These are phyloP conservation scores for Pythium aristosporum DNA, from an alignment of 352 stramenopile genomes.

Conservation along the genomic window DNA sequence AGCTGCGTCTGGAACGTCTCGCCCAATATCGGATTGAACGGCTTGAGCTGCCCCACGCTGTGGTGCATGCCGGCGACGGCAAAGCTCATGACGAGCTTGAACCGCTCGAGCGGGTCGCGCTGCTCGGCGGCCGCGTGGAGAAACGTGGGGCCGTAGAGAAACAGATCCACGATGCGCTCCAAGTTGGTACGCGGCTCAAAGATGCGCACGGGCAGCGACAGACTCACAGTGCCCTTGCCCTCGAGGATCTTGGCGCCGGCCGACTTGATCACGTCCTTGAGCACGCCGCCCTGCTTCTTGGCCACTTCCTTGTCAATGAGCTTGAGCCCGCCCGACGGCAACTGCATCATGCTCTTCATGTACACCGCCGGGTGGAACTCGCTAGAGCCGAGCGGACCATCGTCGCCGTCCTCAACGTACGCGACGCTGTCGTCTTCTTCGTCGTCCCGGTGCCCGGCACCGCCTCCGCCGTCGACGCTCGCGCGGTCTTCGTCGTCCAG, in stretches of 20 bases:
- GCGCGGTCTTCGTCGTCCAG: conserved; percentile 35
- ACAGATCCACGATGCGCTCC: conserved; percentile 77
- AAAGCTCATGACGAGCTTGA: conserved; percentile 82
- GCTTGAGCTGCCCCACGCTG: conserved; percentile 80
- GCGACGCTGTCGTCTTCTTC: conserved; percentile 34
- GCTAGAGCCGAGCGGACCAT: conserved; percentile 12
- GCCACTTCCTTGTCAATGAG: conserved; percentile 83
- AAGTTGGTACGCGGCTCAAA: conserved; percentile 84
- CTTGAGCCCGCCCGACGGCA: conserved; percentile 74
- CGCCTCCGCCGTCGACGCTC: conserved; percentile 39
- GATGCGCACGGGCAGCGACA: conserved; percentile 83
- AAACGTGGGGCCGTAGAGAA: conserved; percentile 79
- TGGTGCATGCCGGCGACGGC: conserved; percentile 77
- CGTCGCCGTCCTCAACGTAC: conserved; percentile 21
- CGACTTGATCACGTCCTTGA: conserved; percentile 85
- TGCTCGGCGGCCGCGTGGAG: conserved; percentile 61
- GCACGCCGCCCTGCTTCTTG: conserved; percentile 82
- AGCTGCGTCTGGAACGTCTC: conserved; percentile 75
- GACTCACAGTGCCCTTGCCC: conserved; percentile 54
- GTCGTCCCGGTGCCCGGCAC: conserved; percentile 27
- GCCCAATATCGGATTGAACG: conserved; percentile 84
- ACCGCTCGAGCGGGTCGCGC: conserved; percentile 62
- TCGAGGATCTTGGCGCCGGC: conserved; percentile 38
- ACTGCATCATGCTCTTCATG: conserved; percentile 76
- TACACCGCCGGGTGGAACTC: conserved; percentile 78